A percentile compares a stretch with the other conserved stretches of the same genome.
Conservation (phyloP, 2,329 filamentous ascomycete species). For the Dothistroma pini region DNA sequence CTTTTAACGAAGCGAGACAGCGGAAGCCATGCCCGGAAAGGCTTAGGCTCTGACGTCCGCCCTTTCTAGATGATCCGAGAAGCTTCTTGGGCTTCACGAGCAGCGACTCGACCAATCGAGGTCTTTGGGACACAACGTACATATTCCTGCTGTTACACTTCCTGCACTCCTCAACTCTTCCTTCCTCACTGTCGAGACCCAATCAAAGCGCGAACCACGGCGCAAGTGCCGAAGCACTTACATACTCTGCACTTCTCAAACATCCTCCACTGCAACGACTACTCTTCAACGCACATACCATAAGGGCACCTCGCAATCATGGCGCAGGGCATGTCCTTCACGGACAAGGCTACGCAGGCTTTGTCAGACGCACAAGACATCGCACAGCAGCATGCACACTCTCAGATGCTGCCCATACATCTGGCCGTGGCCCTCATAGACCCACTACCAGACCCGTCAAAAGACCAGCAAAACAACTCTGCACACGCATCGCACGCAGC, state of each 20-base stretch:
- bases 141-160: conserved; percentile 1
- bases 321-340: conserved; percentile 83
- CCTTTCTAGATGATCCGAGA: background rate
- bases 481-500: conserved; percentile 63
- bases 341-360: conserved; percentile 85
- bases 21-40: background rate
- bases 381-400: conserved; percentile 85
- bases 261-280: background rate
- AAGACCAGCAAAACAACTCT: conserved; percentile 66
- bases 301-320: conserved; percentile 45
- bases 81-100: conserved; percentile 1
- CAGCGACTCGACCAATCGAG: background rate
- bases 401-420: conserved; percentile 86
- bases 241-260: background rate
- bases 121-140: background rate
- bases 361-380: conserved; percentile 83
- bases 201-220: conserved; percentile 1
- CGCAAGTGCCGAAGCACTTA: conserved; percentile 1
- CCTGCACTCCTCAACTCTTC: background rate
- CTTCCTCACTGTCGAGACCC: background rate
- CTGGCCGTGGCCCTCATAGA: conserved; percentile 79
- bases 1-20: background rate
- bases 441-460: conserved; percentile 67
- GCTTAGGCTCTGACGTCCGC: background rate
- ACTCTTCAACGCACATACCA: background rate